These are phyloP conservation scores for Chlorencoelia australis DNA, from an alignment of 2,329 filamentous ascomycete genomes.

Conservation along the genomic window DNA sequence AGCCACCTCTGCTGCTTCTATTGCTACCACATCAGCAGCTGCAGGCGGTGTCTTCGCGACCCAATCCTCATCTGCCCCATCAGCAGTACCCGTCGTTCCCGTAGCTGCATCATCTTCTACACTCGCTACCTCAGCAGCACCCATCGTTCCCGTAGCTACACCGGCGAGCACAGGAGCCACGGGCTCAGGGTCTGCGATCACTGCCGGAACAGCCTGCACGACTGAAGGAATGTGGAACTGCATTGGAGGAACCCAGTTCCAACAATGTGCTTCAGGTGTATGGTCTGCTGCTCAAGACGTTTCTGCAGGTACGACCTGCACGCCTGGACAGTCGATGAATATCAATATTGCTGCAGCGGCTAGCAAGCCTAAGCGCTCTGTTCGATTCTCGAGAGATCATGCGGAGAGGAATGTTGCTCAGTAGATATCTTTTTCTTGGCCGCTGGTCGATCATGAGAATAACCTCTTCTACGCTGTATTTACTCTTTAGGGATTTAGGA, in stretches of 20 bases:
- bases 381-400: conserved; percentile 22
- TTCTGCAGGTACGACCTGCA: conserved; percentile 38
- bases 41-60: conserved; percentile 29
- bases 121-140: conserved; percentile 10
- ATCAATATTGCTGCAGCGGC: conserved; percentile 29
- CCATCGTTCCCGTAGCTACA: conserved; percentile 16
- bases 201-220: conserved; percentile 37
- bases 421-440: no score
- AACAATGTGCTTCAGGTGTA: conserved; percentile 42
- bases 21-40: conserved; percentile 6
- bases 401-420: no score
- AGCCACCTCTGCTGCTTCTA: conserved; percentile 11
- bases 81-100: conserved; percentile 15
- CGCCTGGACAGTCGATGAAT: conserved; percentile 30
- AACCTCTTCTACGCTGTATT: no score
- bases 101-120: conserved; percentile 12
- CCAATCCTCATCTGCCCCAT: background rate
- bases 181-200: conserved; percentile 12
- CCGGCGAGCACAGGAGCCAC: conserved; percentile 15
- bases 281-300: conserved; percentile 38
- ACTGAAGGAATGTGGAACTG: conserved; percentile 46
- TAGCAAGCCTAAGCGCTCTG: conserved; percentile 14
- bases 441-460: no score
- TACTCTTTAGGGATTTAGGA: no score
- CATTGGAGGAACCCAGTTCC: conserved; percentile 38